These are phyloP conservation scores for Allium fistulosum DNA, from an alignment of 106 monocot species.

Conservation along the genomic window DNA sequence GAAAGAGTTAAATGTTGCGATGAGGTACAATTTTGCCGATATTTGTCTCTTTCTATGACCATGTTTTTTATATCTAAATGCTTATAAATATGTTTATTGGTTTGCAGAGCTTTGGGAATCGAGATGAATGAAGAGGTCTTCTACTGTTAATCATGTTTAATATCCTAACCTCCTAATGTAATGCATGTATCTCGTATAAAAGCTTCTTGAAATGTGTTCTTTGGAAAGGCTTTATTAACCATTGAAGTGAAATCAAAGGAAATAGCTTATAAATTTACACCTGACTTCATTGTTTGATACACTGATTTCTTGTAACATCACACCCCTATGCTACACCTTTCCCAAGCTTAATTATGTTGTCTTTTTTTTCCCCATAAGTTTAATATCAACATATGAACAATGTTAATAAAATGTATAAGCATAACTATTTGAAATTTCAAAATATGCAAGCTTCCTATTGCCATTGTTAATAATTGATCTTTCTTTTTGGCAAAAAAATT, in stretches of 20 bases:
- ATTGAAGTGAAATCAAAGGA: no score
- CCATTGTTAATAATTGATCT: not conserved
- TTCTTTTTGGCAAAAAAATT: not conserved
- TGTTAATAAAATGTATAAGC: no score
- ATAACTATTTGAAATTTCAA: not conserved
- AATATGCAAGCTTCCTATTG: not conserved
- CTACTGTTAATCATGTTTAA: not conserved
- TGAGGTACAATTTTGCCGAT: constrained; percentile 56
- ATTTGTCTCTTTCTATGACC: not conserved
- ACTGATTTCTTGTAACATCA: not conserved
- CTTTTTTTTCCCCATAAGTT: not conserved
- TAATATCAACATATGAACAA: no score
- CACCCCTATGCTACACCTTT: not conserved
- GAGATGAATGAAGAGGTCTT: constrained; percentile 80
- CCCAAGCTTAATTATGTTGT: not conserved
- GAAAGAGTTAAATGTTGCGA: constrained; percentile 89
- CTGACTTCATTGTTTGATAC: not conserved
- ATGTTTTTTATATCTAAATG: not conserved
- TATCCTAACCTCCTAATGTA: not conserved
- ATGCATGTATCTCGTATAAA: not conserved
- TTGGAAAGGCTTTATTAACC: no score
- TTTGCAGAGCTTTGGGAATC: constrained; percentile 88
- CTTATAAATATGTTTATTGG: constrained; percentile 1
- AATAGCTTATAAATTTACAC: no score
- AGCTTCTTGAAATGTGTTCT: no score